Conservation (phyloP, 192 early-diverging fungal genomes). For the Umbelopsis sp. region DNA sequence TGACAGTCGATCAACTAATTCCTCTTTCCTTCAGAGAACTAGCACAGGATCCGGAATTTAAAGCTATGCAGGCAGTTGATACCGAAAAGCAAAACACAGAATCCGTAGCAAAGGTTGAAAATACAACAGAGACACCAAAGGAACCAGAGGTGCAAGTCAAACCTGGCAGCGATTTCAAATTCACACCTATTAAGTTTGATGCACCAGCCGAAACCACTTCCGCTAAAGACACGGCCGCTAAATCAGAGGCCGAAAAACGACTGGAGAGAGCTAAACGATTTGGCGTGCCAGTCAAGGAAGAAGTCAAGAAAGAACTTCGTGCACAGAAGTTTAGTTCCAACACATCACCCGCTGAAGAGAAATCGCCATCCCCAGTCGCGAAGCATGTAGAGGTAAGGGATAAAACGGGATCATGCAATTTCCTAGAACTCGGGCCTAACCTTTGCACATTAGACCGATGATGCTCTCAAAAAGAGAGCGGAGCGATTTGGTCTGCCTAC, state of each 20-base stretch:
- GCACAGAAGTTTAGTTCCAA: conserved; percentile 58
- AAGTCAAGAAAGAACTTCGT: conserved; percentile 50
- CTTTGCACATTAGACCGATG: conserved; percentile 41
- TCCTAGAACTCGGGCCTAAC: neutral
- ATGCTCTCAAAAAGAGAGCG: conserved; percentile 51
- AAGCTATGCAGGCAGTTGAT: conserved; percentile 9
- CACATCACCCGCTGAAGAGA: conserved; percentile 20
- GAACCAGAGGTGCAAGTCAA: conserved; percentile 22
- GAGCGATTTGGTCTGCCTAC: conserved; percentile 53
- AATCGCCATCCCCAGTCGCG: neutral
- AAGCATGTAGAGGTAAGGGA: neutral
- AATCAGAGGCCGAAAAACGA: conserved; percentile 31
- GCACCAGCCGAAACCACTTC: conserved; percentile 20
- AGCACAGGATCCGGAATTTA: conserved; percentile 11
- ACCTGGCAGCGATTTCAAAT: conserved; percentile 38
- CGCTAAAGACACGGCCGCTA: conserved; percentile 16
- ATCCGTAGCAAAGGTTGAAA: neutral
- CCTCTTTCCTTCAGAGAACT: neutral
- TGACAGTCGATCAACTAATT: neutral
- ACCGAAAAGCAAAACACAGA: neutral
- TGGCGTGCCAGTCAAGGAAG: conserved; percentile 48
- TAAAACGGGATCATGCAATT: neutral
- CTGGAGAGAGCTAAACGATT: conserved; percentile 45
- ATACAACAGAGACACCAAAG: neutral
- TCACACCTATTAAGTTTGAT: conserved; percentile 42